Evolutionary conservation across 2,329 filamentous ascomycete species (phyloP), one percentile per base, ranked within the genome.

Genomic region (Pseudogymnoascus pannorum): DNA sequence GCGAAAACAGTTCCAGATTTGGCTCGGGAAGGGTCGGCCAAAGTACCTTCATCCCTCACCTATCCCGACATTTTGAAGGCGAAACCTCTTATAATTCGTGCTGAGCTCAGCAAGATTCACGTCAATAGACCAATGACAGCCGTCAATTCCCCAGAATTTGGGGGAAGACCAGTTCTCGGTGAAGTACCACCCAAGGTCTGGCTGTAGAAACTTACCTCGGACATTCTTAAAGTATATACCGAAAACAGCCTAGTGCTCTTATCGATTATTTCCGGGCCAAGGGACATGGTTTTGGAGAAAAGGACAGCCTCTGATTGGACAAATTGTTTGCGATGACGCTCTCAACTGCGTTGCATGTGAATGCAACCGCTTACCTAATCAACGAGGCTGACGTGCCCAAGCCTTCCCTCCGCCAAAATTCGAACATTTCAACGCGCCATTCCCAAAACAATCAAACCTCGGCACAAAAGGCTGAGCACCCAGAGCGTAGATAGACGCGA

Each of bases 11-110:
- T 35, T 29, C 31, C 24, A 57, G 51, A 57, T 16, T 24, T 29
- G 51, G 51, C 24, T 57, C 51, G 51, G 51, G 51, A 31, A 57
- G 48, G 24, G 24, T 57, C 51, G 51, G 51, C 31, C 51, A 31
- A 57, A 35, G 31, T 57, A 57, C 51, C 31, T 35, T 35, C 51
- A 5, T 31, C 2, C 51, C 11, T 3, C 40, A 2, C 18, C 18
- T 44, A 14, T 44, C 18, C 40, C 40, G 40, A 44, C 16, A 38
- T 2, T 42, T 22, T 7, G 16, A 22, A 40, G 18, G 18, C 18
- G 18, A 42, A 42, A 44, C 20, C 20, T 24, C 20, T 24, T 20
- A 44, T 44, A 44, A 20, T 22, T 44, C 40, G 18, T 44, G 40
- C 40, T 44, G 40, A 44, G 40, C 18, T 44, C 40, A 44, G 40